Evolutionary conservation across 164 flowering plant genomes (phyloP).

Genomic region (Saururus chinensis): DNA sequence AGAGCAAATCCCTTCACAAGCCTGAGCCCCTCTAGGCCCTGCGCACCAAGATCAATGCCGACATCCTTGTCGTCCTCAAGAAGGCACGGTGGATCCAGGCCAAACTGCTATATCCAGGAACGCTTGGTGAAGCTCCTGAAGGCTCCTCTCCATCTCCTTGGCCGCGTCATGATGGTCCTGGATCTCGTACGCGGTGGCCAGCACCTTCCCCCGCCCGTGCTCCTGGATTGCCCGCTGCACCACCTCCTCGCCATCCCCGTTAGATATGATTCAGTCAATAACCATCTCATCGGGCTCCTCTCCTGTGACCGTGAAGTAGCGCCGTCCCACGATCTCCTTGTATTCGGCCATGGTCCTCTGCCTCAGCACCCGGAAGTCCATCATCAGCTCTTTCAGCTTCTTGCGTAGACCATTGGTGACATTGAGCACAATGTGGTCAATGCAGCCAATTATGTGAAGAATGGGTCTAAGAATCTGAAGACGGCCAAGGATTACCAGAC

Average conservation of each 20-base stretch:
- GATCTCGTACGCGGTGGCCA: constrained; percentile 42
- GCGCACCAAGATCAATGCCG: constrained; percentile 39
- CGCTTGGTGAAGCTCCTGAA: constrained; percentile 39
- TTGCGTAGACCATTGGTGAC: constrained; percentile 23
- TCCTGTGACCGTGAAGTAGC: constrained; percentile 40
- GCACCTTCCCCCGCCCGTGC: constrained; percentile 70
- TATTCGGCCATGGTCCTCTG: constrained; percentile 22
- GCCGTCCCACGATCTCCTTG: constrained; percentile 41
- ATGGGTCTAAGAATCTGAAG: constrained; percentile 16
- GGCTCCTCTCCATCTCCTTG: constrained; percentile 22
- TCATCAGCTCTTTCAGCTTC: constrained; percentile 20
- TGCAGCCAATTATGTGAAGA: constrained; percentile 18
- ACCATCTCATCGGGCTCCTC: constrained; percentile 62
- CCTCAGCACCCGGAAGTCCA: constrained; percentile 20
- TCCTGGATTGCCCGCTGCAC: constrained; percentile 59
- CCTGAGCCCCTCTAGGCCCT: constrained; percentile 49
- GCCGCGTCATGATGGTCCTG: constrained; percentile 22
- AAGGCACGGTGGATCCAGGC: constrained; percentile 41
- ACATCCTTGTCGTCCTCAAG: constrained; percentile 45
- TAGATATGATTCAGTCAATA: constrained; percentile 60
- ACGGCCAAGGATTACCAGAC: constrained; percentile 20
- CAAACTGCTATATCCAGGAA: constrained; percentile 64
- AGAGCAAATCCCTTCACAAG: constrained; percentile 63
- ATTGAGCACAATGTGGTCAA: constrained; percentile 22
- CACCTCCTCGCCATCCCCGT: constrained; percentile 68